Base-by-base conservation (phyloP, 2,329 filamentous ascomycete species). In the Thielaviopsis populi region DNA sequence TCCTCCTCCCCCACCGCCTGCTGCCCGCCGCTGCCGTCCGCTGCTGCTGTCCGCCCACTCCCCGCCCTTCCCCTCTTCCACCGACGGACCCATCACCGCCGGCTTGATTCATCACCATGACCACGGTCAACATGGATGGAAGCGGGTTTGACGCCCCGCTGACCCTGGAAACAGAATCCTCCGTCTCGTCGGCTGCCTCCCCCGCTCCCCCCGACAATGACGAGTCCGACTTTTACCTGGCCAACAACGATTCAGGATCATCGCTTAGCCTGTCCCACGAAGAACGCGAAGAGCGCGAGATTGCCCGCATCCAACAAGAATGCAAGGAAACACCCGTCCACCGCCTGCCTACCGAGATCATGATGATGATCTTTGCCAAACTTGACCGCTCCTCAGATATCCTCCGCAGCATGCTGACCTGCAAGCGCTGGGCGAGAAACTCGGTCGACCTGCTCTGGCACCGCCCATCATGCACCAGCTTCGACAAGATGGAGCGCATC, bases 371-470 rank as follows among this genome's bases (percentile, higher is more conserved):
- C 70, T 96, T 99, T 75, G 80, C 88, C 42, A 94, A 91, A 74
- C 82, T 99, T 65, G 85, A 80, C 70, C 83, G 82, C 13, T 82
- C 91, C 1, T 77, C 79, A 54, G 92, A 99, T 71, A 81, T 96
- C 69, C 82, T 90, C 69, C 86, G 85, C 74, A 95, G 89, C 75
- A 91, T 97, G 88, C 79, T 94, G 68, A 91, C 96, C n/a, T 96
- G 87, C 71, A 91, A 91, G 74, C 84, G 87, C 67, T 99, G 94
- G 94, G 88, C 94, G 33, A 81, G 87, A 67, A 96, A 96, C 72
- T 87, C 88, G 61, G 94, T 97, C 69, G 92, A 94, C 68, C 81
- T 96, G 68, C 80, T 99, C 24, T 99, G 94, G 94, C 91, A 96
- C 74, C 83, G 94, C 46, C 94, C 94, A 1, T 85, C 89, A 33